Percentiles rank a stretch among this genome's conserved stretches.
Conservation (phyloP, 768 basidiomycete genomes). For the Lactarius pseudohatsudake region DNA sequence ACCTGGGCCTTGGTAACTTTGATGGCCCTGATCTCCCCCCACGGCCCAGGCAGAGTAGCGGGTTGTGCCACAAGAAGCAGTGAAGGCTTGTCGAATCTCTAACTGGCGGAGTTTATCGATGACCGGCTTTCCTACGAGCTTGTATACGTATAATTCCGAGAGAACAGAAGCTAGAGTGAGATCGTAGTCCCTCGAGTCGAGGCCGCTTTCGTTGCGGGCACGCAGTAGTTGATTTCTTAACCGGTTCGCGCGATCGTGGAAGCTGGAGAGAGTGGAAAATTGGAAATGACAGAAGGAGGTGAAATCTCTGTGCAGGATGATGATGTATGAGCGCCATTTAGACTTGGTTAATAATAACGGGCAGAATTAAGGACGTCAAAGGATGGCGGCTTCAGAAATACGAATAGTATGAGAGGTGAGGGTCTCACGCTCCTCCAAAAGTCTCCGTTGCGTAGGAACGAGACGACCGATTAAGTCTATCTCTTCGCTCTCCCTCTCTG, state of each 20-base stretch:
- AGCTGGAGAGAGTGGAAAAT: slow-evolving; percentile 65
- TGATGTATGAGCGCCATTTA: slow-evolving; percentile 22
- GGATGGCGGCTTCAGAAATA: neutral
- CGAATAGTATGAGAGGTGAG: neutral
- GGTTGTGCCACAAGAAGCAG: slow-evolving; percentile 6
- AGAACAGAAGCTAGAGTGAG: neutral
- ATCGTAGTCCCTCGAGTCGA: neutral
- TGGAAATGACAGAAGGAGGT: slow-evolving; percentile 44
- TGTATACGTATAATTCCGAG: slow-evolving; percentile 7
- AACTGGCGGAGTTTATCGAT: too few species aligned
- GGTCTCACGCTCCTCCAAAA: neutral
- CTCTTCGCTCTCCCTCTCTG: too few species aligned
- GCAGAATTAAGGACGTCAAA: slow-evolving; percentile 3
- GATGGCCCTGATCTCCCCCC: neutral
- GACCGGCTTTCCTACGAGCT: too few species aligned
- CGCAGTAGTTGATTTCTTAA: slow-evolving; percentile 30
- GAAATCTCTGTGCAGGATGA: neutral
- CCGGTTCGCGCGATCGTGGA: slow-evolving; percentile 57
- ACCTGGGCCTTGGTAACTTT: neutral
- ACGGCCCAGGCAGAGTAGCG: neutral
- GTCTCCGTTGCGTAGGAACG: neutral
- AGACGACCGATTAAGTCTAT: slow-evolving; percentile 37
- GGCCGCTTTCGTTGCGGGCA: neutral
- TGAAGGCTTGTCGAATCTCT: slow-evolving; percentile 2
- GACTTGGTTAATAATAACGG: slow-evolving; percentile 7